Percentiles rank a stretch among this genome's conserved stretches.
phyloP scores from a whole-genome alignment of 306 rosid genomes.

The Adenanthera pavonina region DNA sequence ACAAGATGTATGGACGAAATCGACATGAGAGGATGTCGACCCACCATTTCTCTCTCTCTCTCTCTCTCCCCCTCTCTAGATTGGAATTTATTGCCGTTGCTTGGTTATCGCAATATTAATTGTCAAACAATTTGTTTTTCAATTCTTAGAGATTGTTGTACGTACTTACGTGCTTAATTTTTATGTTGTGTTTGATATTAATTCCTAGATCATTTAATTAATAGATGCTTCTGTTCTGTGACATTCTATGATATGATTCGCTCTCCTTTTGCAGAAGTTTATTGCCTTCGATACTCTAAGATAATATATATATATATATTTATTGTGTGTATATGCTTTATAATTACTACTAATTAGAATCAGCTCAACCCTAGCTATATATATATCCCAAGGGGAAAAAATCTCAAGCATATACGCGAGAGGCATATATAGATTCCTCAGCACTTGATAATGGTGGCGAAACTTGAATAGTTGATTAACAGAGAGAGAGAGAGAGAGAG shows the following conservation, averaged over 20 bases:
- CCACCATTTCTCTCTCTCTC: slow-evolving; percentile 26
- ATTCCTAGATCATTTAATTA: slow-evolving; percentile 49
- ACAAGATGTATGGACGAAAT: slow-evolving; percentile 45
- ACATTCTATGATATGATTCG: slow-evolving; percentile 24
- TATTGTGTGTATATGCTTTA: background rate
- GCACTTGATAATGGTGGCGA: background rate
- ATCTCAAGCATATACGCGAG: background rate
- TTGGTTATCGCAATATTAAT: slow-evolving; percentile 31
- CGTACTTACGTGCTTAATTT: slow-evolving; percentile 28
- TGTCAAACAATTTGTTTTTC: slow-evolving; percentile 58
- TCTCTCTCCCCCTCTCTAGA: slow-evolving; percentile 39
- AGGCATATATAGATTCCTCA: background rate
- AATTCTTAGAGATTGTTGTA: slow-evolving; percentile 34
- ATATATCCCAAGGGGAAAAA: background rate
- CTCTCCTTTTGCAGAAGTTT: background rate
- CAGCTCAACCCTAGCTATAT: background rate
- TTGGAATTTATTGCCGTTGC: slow-evolving; percentile 48
- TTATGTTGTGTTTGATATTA: slow-evolving; percentile 49
- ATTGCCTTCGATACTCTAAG: background rate
- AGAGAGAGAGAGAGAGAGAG: background rate
- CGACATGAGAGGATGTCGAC: slow-evolving; percentile 92
- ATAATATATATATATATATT: background rate
- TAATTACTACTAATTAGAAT: background rate
- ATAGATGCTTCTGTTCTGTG: slow-evolving; percentile 41
- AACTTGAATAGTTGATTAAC: background rate